A percentile compares a stretch with the other conserved stretches of the same genome.
Conservation (phyloP, 108 stramenopile genomes). For the Cyclostephanos tholiformis region DNA sequence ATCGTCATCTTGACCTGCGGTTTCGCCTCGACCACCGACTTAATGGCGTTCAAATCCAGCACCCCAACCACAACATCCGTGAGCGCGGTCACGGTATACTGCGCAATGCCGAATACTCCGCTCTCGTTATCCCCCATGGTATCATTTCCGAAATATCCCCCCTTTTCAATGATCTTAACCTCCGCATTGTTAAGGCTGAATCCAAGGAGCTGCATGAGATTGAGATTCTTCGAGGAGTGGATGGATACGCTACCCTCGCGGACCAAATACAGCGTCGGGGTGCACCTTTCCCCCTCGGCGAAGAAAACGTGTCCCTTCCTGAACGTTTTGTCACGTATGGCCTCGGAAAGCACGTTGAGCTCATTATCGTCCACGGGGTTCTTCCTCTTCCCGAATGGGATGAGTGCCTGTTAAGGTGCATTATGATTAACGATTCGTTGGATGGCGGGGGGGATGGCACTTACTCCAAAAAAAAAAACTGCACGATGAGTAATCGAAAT, state of each 20-base stretch:
- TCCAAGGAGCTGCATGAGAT: conserved; percentile 38
- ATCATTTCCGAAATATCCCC: conserved; percentile 76
- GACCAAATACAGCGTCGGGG: conserved; percentile 64
- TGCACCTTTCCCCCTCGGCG: conserved; percentile 62
- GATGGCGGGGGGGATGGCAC: conserved; percentile 10
- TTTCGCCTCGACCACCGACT: conserved; percentile 53
- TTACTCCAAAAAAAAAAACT: conserved; percentile 12
- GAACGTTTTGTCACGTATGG: conserved; percentile 56
- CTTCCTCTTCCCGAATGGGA: conserved; percentile 49
- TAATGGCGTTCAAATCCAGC: conserved; percentile 66
- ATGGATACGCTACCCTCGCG: conserved; percentile 60
- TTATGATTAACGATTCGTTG: not conserved
- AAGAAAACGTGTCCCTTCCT: conserved; percentile 71
- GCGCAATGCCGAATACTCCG: conserved; percentile 53
- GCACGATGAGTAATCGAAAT: not conserved
- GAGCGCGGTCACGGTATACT: conserved; percentile 59
- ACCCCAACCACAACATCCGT: conserved; percentile 72
- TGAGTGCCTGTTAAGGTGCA: conserved; percentile 8
- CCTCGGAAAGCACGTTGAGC: conserved; percentile 52
- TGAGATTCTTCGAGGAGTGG: conserved; percentile 24
- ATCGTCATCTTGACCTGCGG: conserved; percentile 32
- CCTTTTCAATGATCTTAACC: conserved; percentile 46
- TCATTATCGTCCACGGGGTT: conserved; percentile 50
- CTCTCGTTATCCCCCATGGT: conserved; percentile 57
- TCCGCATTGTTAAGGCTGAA: conserved; percentile 42